A percentile compares a stretch with the other conserved stretches of the same genome.
Conservation (phyloP, 371 early-diverging fungal species). For the Mortierella sp. region DNA sequence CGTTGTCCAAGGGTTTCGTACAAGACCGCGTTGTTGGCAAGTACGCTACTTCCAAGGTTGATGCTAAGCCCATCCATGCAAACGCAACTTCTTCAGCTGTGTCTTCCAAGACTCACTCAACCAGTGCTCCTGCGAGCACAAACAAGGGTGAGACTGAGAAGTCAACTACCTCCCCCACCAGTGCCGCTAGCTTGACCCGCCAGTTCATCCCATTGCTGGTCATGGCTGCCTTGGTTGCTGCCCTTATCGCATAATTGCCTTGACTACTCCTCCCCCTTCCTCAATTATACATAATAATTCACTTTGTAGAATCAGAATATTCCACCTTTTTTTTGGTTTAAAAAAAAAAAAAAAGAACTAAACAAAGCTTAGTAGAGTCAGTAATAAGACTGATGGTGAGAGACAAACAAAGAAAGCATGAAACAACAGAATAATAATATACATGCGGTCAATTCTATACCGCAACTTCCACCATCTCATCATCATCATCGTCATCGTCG, state of each 20-base stretch:
- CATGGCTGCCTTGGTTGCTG: neutral
- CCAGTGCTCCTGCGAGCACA: neutral
- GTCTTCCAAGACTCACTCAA: neutral
- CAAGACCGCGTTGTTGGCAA: conserved; percentile 9
- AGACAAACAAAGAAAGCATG: neutral
- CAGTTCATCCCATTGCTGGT: neutral
- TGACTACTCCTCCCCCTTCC: neutral
- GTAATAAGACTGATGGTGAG: too few relatives aligned
- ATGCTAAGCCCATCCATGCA: neutral
- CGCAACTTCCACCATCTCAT: conserved; percentile 48
- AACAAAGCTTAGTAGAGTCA: neutral
- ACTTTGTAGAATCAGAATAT: neutral
- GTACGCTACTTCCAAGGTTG: neutral
- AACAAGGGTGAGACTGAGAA: neutral
- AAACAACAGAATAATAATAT: neutral
- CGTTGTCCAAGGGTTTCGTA: conserved; percentile 24
- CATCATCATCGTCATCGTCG: conserved; percentile 57
- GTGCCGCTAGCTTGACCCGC: neutral
- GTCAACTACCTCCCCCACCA: neutral
- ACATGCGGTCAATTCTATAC: neutral
- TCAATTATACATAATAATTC: neutral
- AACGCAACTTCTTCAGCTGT: neutral
- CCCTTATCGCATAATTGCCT: neutral
- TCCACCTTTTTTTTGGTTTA: too few relatives aligned
- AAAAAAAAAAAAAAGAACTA: conserved; percentile 8